Evolutionary conservation across 805 yeast species (phyloP).

Genomic region (Candida khao-thaluensis): DNA sequence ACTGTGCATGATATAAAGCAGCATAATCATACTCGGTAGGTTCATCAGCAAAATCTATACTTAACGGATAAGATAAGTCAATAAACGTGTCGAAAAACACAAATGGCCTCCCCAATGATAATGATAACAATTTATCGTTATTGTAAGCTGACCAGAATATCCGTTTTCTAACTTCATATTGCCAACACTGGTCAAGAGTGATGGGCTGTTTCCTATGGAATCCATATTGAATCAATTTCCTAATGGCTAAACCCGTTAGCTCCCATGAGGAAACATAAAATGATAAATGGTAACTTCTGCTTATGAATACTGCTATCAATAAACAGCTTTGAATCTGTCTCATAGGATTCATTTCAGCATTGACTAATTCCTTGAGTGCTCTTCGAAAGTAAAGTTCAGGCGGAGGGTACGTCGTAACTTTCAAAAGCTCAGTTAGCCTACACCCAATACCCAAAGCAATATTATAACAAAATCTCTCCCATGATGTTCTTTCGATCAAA

Average conservation of each 20-base stretch:
- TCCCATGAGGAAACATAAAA: conserved; percentile 16
- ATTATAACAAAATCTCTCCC: conserved; percentile 14
- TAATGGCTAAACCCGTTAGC: conserved; percentile 11
- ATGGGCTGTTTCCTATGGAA: conserved; percentile 11
- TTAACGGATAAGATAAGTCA: conserved; percentile 12
- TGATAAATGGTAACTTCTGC: conserved; percentile 15
- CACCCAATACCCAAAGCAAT: conserved; percentile 17
- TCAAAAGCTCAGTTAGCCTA: conserved; percentile 12
- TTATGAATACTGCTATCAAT: conserved; percentile 14
- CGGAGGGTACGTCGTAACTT: conserved; percentile 12
- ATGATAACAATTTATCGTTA: conserved; percentile 11
- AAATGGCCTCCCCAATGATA: conserved; percentile 14
- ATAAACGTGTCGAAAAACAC: conserved; percentile 10
- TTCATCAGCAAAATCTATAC: conserved; percentile 9
- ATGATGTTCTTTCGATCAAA: conserved; percentile 3
- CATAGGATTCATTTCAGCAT: conserved; percentile 10
- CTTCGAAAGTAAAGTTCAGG: conserved; percentile 14
- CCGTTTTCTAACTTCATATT: conserved; percentile 11
- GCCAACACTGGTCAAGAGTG: conserved; percentile 8
- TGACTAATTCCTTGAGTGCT: conserved; percentile 11
- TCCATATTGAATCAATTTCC: conserved; percentile 14
- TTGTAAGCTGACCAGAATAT: conserved; percentile 15
- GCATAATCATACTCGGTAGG: conserved; percentile 10
- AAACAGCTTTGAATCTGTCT: conserved; percentile 14
- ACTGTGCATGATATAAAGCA: conserved; percentile 11